Base-by-base conservation (phyloP, 257 asterid genomes). In the Eucommia ulmoides region DNA sequence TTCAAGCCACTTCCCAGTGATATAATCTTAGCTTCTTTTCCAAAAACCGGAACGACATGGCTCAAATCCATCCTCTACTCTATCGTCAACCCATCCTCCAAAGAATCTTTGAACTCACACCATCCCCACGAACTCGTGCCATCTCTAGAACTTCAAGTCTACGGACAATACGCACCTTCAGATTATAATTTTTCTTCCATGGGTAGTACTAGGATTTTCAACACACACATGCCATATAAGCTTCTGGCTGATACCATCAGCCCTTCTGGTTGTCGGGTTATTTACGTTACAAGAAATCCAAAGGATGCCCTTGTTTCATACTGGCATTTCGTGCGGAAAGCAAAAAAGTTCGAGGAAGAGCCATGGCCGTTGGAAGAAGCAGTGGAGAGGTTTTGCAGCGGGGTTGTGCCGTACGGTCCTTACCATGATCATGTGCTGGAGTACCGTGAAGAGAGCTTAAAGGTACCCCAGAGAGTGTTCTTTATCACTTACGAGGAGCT, bases 1-100 rank as follows among this genome's bases (percentile, higher is more conserved):
- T 71, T 66, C 33, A 62, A n/a, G n/a, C n/a, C n/a, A n/a, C n/a
- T n/a, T n/a, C n/a, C n/a, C n/a, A n/a, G n/a, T n/a, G n/a, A n/a
- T n/a, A n/a, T n/a, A n/a, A n/a, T n/a, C n/a, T n/a, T n/a, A n/a
- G n/a, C n/a, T n/a, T n/a, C n/a, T n/a, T 50, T 56, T 24, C 68
- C 59, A 0, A 63, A 63, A 64, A 45, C 70, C 5, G 70, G 61
- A 38, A 52, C 65, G 2, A 64, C 61, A 29, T 64, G 70, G 65
- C 42, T 64, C 7, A 58, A 58, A 35, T 20, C 65, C 20, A 35
- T 48, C 9, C 41, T 53, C 12, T 65, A 19, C 20, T 22, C 58
- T 20, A 53, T 53, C 47, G 9, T 56, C 16, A 50, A 56, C 6
- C 23, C 24, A 12, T 9, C 24, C 23, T 38, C 17, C 25, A 10